These are phyloP conservation scores for Echeveria elegans DNA, from an alignment of 164 flowering plant genomes.

Conservation along the genomic window DNA sequence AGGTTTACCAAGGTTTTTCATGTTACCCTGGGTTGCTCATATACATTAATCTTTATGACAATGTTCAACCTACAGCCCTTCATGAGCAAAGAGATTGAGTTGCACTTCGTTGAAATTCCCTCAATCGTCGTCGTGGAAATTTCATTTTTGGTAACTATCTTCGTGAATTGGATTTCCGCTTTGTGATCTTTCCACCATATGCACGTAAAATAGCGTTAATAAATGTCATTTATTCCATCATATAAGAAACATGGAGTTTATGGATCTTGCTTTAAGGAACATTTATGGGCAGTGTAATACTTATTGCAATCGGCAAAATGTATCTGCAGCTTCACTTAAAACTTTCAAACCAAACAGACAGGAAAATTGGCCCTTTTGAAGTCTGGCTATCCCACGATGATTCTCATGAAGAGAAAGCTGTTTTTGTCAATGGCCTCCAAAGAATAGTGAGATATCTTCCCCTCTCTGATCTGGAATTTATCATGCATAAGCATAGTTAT, in stretches of 20 bases:
- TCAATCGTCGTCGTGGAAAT: slow-evolving; percentile 40
- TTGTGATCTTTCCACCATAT: not conserved
- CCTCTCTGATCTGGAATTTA: not conserved
- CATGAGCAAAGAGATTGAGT: slow-evolving; percentile 62
- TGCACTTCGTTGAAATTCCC: slow-evolving; percentile 65
- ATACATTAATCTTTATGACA: not conserved
- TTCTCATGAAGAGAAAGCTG: slow-evolving; percentile 45
- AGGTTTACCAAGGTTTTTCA: too few relatives aligned
- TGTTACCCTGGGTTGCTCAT: slow-evolving; percentile 1
- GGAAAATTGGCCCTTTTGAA: slow-evolving; percentile 76
- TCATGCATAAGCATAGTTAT: not conserved
- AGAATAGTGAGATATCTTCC: slow-evolving; percentile 43
- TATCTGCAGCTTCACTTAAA: slow-evolving; percentile 51
- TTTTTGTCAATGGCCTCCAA: slow-evolving; percentile 74
- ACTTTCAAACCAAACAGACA: slow-evolving; percentile 71
- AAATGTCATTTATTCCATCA: too few relatives aligned
- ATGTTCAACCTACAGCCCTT: slow-evolving; percentile 51
- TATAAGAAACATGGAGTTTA: not conserved
- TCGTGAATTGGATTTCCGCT: not conserved
- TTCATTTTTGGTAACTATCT: slow-evolving; percentile 62
- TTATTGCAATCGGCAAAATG: too few relatives aligned
- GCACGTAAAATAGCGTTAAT: not conserved
- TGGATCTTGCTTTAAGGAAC: not conserved
- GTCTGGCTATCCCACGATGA: slow-evolving; percentile 43
- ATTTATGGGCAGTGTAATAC: not conserved